Evolutionary conservation across 2,329 filamentous ascomycete species (phyloP), one percentile per base, ranked within the genome.

Genomic region (Aureobasidium lini): DNA sequence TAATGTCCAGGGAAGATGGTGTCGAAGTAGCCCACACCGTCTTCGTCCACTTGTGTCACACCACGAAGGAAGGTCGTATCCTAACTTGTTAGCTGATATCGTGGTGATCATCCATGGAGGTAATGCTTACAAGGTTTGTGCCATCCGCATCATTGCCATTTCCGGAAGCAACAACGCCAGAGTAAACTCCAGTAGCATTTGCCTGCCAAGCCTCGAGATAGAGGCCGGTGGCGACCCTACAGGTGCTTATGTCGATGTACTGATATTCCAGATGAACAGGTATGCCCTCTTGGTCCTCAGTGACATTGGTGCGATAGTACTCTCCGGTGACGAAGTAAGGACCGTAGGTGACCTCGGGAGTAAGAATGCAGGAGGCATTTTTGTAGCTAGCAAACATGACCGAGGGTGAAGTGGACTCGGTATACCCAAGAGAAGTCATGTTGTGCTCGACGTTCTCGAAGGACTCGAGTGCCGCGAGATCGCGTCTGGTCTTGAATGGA

Each of bases 161-260:
- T 31, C 70, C 71, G 28, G 60, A 64, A 42, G 67, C 66, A 28
- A 70, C 64, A 16, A 77, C 68, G 58, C 76, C 75, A 8, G 70
- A 74, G 67, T 79, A 79, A 37, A 77, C 74, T 34, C 76, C 76
- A 4, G 76, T 77, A n/a, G 76, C 65, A 64, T 78, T 78, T 68
- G 73, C 74, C 64, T 77, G 71, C 76, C 76, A 79, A 32, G 75
- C 68, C 61, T 79, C 76, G 10, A 77, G 61, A 62, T 72, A 72
- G 28, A 75, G 68, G 31, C 69, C 64, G 6, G 71, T 69, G 1
- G 77, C 68, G 2, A 73, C 69, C 57, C 72, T 65, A 66, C 76
- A 78, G 46, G 72, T 76, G 23, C 71, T 67, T 31, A 73, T 70
- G 57, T 77, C 70, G 39, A 73, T 69, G 62, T 79, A 69, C 62